Conservation (phyloP, 2,329 filamentous ascomycete genomes). For the Cercospora sojina region DNA sequence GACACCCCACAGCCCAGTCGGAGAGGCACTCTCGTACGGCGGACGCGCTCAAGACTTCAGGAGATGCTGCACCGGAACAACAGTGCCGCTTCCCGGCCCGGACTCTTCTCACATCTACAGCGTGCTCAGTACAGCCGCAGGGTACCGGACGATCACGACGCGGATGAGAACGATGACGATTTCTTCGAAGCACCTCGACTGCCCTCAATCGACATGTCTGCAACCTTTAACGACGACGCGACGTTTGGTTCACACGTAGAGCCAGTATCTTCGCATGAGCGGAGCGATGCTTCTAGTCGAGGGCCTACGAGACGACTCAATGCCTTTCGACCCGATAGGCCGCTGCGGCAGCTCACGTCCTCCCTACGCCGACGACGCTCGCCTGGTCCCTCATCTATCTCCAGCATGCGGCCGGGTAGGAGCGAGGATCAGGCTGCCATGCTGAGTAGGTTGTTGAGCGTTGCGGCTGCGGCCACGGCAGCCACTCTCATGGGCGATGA, state of each 20-base stretch:
- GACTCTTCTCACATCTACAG: conserved; percentile 26
- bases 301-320: conserved; percentile 32
- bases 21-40: conserved; percentile 21
- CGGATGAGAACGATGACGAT: conserved; percentile 13
- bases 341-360: conserved; percentile 45
- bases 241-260: conserved; percentile 31
- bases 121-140: conserved; percentile 31
- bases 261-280: conserved; percentile 24
- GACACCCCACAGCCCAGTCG: conserved; percentile 10
- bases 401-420: conserved; percentile 42
- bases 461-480: conserved; percentile 63
- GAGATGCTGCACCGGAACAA: conserved; percentile 26
- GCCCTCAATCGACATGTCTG: conserved; percentile 36
- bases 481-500: conserved; percentile 63
- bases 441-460: conserved; percentile 60
- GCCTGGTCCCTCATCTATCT: conserved; percentile 35
- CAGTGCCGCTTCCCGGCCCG: conserved; percentile 20
- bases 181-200: conserved; percentile 32
- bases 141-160: conserved; percentile 23
- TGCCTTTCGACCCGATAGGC: conserved; percentile 36
- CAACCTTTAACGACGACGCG: conserved; percentile 39
- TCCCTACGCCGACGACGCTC: conserved; percentile 55
- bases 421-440: conserved; percentile 63
- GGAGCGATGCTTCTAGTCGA: conserved; percentile 33
- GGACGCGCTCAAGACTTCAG: conserved; percentile 29